Evolutionary conservation across 495 filamentous ascomycete genomes (phyloP), one percentile per base, ranked within the genome.

Genomic region (Lepraria neglecta): DNA sequence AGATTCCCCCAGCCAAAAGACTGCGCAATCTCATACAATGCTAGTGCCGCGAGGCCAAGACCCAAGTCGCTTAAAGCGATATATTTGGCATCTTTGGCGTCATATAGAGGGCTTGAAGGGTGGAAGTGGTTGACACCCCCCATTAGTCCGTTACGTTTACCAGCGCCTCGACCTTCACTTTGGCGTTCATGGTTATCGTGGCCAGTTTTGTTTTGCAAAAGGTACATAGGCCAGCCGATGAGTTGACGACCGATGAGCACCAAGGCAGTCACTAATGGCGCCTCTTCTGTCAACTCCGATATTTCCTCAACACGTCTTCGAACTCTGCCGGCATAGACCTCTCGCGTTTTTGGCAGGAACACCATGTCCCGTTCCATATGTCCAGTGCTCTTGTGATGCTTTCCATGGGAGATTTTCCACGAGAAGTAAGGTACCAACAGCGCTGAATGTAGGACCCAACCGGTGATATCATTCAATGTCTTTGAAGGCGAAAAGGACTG

Each of bases 361-460:
- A 97, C 92, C 91, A 96, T 96, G 75, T 97, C 92, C 67, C 92
- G 89, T 73, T 92, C 90, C 69, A 97, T 79, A 80, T 97, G 82
- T 62, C 91, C 92, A 42, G 92, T 97, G 52, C 90, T 90, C 80
- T 97, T 92, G 82, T 95, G 90, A 78, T 95, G 90, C 82, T 92
- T 90, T 72, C 87, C 84, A 77, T 95, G 90, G 64, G 88, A 91
- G 73, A 94, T 87, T 77, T 92, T 90, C 89, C 90, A 95, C 64
- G 87, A 90, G 77, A 90, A 92, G 77, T 92, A 95, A 35, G 90
- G 90, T 30, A 92, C 89, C 38, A 94, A 76, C 54, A 95, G 79
- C 33, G 84, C 76, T n/a, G 89, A 92, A 74, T 95, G 90, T 62
- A 89, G 82, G 72, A 91, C 69, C 85, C 87, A 92, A 62, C 90